Conservation (phyloP, 306 rosid species). For the Luffa aegyptiaca region DNA sequence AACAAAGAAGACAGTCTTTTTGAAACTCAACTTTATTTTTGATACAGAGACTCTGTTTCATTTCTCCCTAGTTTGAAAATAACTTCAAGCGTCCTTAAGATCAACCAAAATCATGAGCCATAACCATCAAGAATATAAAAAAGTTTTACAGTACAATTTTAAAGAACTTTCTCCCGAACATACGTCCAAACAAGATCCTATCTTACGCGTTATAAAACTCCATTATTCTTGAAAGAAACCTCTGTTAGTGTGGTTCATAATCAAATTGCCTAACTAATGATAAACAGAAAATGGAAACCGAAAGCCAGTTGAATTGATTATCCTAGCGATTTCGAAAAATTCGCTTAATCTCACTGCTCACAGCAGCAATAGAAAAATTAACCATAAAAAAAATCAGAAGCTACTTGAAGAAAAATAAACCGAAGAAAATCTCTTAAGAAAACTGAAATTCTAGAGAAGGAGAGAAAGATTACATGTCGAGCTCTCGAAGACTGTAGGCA, state of each 20-base stretch:
- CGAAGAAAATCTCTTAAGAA: neutral
- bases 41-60: neutral
- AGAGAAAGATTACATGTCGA: conserved; percentile 42
- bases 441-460: neutral
- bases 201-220: neutral
- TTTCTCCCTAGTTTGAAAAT: neutral
- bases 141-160: neutral
- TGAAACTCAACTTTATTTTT: neutral
- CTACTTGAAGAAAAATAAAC: neutral
- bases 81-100: neutral
- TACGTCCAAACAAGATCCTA: neutral
- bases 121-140: neutral
- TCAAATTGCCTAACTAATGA: neutral
- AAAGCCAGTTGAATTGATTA: neutral
- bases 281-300: neutral
- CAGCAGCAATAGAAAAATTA: neutral
- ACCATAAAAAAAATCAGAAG: neutral
- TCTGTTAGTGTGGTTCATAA: neutral
- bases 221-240: neutral
- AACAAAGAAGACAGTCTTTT: neutral
- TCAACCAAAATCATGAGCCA: neutral
- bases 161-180: neutral
- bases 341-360: neutral
- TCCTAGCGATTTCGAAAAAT: neutral
- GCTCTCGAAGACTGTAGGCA: conserved; percentile 69